Evolutionary conservation across 2,329 filamentous ascomycete species (phyloP), one percentile per base, ranked within the genome.

Genomic region (Talaromyces sp.): DNA sequence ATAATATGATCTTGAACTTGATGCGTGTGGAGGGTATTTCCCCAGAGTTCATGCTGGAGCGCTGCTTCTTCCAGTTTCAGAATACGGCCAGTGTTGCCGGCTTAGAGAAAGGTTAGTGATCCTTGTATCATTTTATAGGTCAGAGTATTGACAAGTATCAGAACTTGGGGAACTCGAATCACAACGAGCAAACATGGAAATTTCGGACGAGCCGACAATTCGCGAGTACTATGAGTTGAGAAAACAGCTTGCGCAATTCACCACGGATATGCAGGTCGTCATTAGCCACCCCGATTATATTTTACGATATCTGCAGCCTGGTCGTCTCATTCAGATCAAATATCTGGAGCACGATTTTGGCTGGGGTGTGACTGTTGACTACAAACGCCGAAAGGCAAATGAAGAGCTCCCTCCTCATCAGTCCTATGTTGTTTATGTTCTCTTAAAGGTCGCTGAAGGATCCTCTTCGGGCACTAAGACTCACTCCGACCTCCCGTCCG

Each of bases 21-120:
- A 88, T 98, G 75, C 86, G 95, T 77, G 93, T 99, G n/a, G 95
- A 99, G 74, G 93, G 92, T n/a, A 96, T 99, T 57, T 98, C 93
- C 9, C 95, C 96, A 2, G 93, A 99, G 70, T 98, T 91, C 72
- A 99, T 99, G 95, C 82, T 99, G n/a, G 93, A 98, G 79, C 86
- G 90, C 67, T 99, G 95, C 72, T 99, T 99, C 80, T 96, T 91
- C 75, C 95, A 99, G 75, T 99, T 99, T 78, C 95, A 99, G 74
- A 98, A 96, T 70, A 91, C 91, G 1, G 90, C 93, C 11, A 92
- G 89, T 67, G 92, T 97, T 9, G 90, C 90, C 22, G 82, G 83
- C 13, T 77, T 98, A 25, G 95, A 99, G 76, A 91, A 90, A 73
- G 75, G 80, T 81, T 71, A 63, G 72, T 70, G 32, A 49, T 13